Conservation (phyloP, 1,284 basidiomycete species). For the Calocybe gambosa region DNA sequence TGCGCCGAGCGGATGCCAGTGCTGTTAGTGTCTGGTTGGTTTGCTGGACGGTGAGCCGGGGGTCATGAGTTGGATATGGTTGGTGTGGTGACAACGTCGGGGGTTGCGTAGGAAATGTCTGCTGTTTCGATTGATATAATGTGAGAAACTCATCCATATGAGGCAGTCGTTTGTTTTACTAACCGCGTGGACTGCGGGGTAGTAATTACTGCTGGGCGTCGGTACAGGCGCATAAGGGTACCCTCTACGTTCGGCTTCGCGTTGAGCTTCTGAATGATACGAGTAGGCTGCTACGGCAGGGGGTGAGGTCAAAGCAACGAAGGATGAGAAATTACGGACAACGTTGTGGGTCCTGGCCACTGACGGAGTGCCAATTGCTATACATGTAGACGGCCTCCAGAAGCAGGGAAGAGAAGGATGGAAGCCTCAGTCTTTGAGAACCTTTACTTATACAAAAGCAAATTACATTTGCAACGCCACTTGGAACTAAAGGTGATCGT, state of each 20-base stretch:
- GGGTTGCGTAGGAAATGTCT: slow-evolving; percentile 2
- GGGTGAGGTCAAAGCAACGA: neutral
- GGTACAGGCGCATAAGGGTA: slow-evolving; percentile 1
- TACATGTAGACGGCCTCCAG: slow-evolving; percentile 9
- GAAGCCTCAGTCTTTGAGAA: slow-evolving; percentile 1
- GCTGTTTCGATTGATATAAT: slow-evolving; percentile 4
- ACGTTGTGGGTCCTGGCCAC: slow-evolving; percentile 8
- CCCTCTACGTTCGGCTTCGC: slow-evolving; percentile 1
- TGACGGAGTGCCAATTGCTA: slow-evolving; percentile 7
- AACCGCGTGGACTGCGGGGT: slow-evolving; percentile 9
- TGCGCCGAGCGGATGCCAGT: slow-evolving; percentile 15
- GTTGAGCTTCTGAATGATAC: slow-evolving; percentile 9
- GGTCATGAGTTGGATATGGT: slow-evolving; percentile 11
- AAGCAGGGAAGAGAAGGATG: slow-evolving; percentile 1
- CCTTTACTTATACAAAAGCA: slow-evolving; percentile 11
- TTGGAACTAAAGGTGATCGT: neutral
- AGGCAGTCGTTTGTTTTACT: neutral
- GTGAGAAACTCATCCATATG: slow-evolving; percentile 2
- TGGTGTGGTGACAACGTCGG: slow-evolving; percentile 6
- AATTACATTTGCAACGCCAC: slow-evolving; percentile 6
- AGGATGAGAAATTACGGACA: neutral
- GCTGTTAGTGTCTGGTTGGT: slow-evolving; percentile 19
- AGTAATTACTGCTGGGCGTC: slow-evolving; percentile 8
- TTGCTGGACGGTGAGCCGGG: slow-evolving; percentile 16
- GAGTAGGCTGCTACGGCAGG: slow-evolving; percentile 10